A percentile compares a stretch with the other conserved stretches of the same genome.
Evolutionary conservation across 1,139 yeast genomes (phyloP).

Genomic region (Suhomyces wounanorum): DNA sequence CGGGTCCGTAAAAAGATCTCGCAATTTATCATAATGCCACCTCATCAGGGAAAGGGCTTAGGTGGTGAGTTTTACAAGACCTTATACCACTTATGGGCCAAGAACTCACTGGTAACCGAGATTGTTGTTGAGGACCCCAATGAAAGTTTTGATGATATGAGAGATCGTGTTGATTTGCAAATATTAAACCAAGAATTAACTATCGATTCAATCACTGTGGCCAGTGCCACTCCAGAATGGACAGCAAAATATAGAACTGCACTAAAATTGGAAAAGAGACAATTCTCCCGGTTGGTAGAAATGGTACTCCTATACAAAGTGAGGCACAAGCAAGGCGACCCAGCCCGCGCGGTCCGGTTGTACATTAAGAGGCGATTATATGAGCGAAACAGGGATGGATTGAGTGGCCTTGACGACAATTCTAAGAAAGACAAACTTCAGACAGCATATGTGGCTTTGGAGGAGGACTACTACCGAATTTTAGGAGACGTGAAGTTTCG

Average conservation of each 20-base stretch:
- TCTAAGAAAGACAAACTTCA: slow-evolving; percentile 70
- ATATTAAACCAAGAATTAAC: slow-evolving; percentile 40
- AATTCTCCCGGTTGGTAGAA: slow-evolving; percentile 74
- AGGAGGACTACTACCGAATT: slow-evolving; percentile 67
- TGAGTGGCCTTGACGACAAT: slow-evolving; percentile 62
- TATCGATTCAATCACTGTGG: slow-evolving; percentile 24
- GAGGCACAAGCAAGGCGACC: slow-evolving; percentile 29
- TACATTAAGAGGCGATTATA: slow-evolving; percentile 73
- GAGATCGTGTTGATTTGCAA: slow-evolving; percentile 79
- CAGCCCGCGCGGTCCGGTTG: slow-evolving; percentile 49
- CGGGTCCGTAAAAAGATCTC: slow-evolving; percentile 75
- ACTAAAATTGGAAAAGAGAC: slow-evolving; percentile 74
- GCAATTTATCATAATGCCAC: slow-evolving; percentile 84
- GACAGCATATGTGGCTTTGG: slow-evolving; percentile 68
- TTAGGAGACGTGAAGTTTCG: slow-evolving; percentile 38
- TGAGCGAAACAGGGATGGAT: slow-evolving; percentile 76
- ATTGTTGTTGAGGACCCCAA: slow-evolving; percentile 95
- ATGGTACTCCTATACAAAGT: slow-evolving; percentile 62
- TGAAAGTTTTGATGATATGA: slow-evolving; percentile 85
- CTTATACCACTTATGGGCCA: slow-evolving; percentile 56
- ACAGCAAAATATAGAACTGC: slow-evolving; percentile 32
- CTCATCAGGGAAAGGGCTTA: slow-evolving; percentile 67
- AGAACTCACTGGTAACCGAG: slow-evolving; percentile 59
- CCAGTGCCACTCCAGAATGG: slow-evolving; percentile 44
- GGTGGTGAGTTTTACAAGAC: slow-evolving; percentile 68